phyloP scores from a whole-genome alignment of 1,284 basidiomycete genomes.

The Cyathus olla region DNA sequence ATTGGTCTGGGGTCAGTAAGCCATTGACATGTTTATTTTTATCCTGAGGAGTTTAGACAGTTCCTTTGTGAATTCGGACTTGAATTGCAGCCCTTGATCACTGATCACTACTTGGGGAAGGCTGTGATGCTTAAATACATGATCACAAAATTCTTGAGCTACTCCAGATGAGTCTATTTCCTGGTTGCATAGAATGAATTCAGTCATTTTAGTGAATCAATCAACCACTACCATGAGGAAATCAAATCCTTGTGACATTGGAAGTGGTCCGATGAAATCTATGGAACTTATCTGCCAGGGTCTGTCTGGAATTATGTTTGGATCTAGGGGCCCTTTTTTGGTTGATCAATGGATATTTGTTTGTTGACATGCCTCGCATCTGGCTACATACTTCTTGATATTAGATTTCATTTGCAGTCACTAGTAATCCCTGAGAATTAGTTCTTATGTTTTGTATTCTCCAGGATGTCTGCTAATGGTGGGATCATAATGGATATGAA shows the following conservation, averaged over 20 bases:
- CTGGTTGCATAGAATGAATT: background rate
- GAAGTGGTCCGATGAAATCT: background rate
- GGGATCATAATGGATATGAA: conserved; percentile 9
- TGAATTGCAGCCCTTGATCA: no score
- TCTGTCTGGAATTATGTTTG: background rate
- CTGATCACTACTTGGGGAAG: no score
- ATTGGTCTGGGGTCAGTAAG: no score
- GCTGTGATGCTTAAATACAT: no score
- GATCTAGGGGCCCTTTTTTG: background rate
- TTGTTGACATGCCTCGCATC: conserved; percentile 28
- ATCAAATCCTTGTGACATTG: background rate
- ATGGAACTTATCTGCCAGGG: background rate
- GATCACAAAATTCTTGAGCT: no score
- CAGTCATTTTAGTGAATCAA: background rate
- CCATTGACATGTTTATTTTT: no score
- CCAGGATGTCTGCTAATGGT: conserved; percentile 19
- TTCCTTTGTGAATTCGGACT: no score
- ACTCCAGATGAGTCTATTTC: no score
- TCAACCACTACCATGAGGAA: conserved; percentile 4
- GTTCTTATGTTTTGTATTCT: conserved; percentile 14
- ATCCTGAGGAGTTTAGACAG: no score
- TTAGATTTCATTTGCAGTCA: conserved; percentile 33
- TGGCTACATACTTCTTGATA: conserved; percentile 26
- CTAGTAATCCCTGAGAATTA: conserved; percentile 30
- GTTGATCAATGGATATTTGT: conserved; percentile 13